These are phyloP conservation scores for Elsinoe ampelina DNA, from an alignment of 2,329 filamentous ascomycete species.

Conservation along the genomic window DNA sequence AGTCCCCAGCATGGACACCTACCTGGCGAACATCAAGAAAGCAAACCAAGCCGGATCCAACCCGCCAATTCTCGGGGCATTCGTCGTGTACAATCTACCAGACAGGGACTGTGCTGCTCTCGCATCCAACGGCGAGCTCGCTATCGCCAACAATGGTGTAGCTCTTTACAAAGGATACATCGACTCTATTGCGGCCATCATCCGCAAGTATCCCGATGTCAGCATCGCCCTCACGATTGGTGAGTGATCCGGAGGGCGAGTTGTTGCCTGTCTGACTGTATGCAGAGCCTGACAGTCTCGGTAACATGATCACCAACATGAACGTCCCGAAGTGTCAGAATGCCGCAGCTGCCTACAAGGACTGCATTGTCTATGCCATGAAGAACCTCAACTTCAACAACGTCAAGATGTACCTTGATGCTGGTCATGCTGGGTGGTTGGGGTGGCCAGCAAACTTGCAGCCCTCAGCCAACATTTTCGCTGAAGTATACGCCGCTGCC, in stretches of 20 bases:
- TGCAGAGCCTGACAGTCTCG: slow-evolving; percentile 54
- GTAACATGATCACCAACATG: slow-evolving; percentile 54
- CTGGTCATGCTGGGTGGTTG: slow-evolving; percentile 56
- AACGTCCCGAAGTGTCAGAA: slow-evolving; percentile 45
- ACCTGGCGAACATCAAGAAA: slow-evolving; percentile 39
- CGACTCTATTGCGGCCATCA: slow-evolving; percentile 43
- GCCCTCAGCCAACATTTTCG: slow-evolving; percentile 42
- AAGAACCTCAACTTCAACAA: slow-evolving; percentile 50
- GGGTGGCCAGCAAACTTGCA: slow-evolving; percentile 54
- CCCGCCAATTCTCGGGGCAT: slow-evolving; percentile 38
- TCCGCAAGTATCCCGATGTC: slow-evolving; percentile 46
- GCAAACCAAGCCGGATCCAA: slow-evolving; percentile 40
- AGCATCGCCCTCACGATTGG: slow-evolving; percentile 44
- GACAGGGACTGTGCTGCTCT: slow-evolving; percentile 55
- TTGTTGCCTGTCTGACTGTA: not conserved
- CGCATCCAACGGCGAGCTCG: slow-evolving; percentile 54
- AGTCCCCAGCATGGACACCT: slow-evolving; percentile 40
- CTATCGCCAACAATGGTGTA: slow-evolving; percentile 44
- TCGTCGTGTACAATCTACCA: slow-evolving; percentile 56
- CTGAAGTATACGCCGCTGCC: slow-evolving; percentile 38
- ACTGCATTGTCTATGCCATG: slow-evolving; percentile 48
- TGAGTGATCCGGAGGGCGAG: slow-evolving; percentile 22
- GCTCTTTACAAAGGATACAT: slow-evolving; percentile 47
- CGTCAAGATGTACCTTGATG: slow-evolving; percentile 56
- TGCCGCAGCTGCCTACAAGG: slow-evolving; percentile 46